Conservation (phyloP, 768 basidiomycete species). For the Albatrellus ellisii region DNA sequence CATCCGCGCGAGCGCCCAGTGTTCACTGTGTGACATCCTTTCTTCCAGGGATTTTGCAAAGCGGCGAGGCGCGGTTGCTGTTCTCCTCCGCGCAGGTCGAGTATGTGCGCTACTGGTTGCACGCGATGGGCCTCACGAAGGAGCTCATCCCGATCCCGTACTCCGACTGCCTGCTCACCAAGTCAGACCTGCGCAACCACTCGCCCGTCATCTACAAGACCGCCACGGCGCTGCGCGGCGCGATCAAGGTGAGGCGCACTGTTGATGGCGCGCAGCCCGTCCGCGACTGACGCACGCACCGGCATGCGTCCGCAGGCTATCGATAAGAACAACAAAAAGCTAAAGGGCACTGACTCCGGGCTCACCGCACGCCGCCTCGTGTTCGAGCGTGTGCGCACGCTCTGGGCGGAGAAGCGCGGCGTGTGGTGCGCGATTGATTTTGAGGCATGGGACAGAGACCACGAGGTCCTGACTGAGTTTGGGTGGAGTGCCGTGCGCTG, state of each 20-base stretch:
- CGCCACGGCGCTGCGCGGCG: constrained; percentile 39
- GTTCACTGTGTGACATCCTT: background rate
- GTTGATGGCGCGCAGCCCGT: background rate
- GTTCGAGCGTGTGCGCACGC: constrained; percentile 56
- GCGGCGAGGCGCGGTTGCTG: constrained; percentile 65
- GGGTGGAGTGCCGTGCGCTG: constrained; percentile 59
- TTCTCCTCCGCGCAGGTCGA: constrained; percentile 80
- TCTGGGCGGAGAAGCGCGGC: constrained; percentile 51
- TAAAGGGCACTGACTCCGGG: constrained; percentile 48
- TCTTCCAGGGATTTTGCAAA: constrained; percentile 44
- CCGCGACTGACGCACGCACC: background rate
- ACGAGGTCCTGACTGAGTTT: constrained; percentile 64
- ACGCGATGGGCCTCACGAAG: constrained; percentile 56
- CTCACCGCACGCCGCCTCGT: constrained; percentile 42
- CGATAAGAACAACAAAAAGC: constrained; percentile 67
- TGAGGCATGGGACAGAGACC: constrained; percentile 74
- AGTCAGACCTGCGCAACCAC: constrained; percentile 41
- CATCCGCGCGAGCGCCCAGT: too few relatives aligned
- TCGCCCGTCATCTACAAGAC: constrained; percentile 44
- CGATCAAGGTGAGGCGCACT: constrained; percentile 37
- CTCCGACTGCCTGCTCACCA: constrained; percentile 60
- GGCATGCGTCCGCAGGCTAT: constrained; percentile 34
- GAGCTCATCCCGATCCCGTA: constrained; percentile 60
- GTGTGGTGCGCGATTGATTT: constrained; percentile 74
- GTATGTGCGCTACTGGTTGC: constrained; percentile 75